phyloP scores from a whole-genome alignment of 164 flowering plant genomes.

The Hamamelis virginiana region DNA sequence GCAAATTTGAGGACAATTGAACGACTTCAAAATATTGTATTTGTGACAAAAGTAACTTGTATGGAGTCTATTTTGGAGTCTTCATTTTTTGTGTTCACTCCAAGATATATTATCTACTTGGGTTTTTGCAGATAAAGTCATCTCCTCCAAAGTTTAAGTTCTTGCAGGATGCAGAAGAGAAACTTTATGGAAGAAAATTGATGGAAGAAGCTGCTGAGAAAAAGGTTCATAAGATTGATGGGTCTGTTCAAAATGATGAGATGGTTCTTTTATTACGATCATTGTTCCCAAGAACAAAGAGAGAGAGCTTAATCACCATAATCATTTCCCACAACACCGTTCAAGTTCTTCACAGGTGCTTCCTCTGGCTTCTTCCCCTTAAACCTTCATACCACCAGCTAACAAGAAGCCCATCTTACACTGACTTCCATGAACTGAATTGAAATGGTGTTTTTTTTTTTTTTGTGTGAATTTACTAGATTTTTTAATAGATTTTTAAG shows the following conservation, averaged over 20 bases:
- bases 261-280: slow-evolving; percentile 31
- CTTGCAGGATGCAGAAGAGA: slow-evolving; percentile 58
- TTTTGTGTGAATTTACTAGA: too few relatives aligned
- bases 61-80: too few relatives aligned
- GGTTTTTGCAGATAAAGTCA: slow-evolving; percentile 32
- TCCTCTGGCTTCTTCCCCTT: slow-evolving; percentile 26
- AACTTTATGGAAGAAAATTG: slow-evolving; percentile 32
- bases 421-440: not conserved
- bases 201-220: slow-evolving; percentile 22
- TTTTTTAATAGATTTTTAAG: not conserved
- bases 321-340: too few relatives aligned
- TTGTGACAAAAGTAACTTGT: too few relatives aligned
- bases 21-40: too few relatives aligned
- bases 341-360: slow-evolving; percentile 31
- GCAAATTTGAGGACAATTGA: too few relatives aligned
- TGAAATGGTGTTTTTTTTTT: not conserved
- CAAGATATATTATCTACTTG: too few relatives aligned
- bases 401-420: too few relatives aligned
- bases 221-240: slow-evolving; percentile 9
- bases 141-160: slow-evolving; percentile 61
- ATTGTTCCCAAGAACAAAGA: slow-evolving; percentile 26
- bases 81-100: too few relatives aligned
- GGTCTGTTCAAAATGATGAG: slow-evolving; percentile 15
- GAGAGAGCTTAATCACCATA: slow-evolving; percentile 13
- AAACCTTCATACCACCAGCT: slow-evolving; percentile 19